Evolutionary conservation across 2,329 filamentous ascomycete genomes (phyloP).

Genomic region (Diplodia sapinea): DNA sequence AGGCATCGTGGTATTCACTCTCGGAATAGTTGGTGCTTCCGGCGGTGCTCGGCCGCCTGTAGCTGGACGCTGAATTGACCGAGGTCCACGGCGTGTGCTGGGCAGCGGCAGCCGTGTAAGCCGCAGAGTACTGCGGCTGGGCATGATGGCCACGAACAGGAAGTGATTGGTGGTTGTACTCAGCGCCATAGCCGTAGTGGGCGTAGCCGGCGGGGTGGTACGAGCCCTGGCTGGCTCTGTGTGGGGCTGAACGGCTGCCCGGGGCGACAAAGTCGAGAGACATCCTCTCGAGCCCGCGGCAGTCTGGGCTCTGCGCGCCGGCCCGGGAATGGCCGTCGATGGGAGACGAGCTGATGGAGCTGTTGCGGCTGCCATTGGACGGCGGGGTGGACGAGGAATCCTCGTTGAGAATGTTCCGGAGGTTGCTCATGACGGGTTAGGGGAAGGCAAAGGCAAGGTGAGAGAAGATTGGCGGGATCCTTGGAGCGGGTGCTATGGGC

Average conservation of each 20-base stretch:
- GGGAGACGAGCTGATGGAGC: neutral
- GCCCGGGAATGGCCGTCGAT: neutral
- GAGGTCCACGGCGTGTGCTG: conserved; percentile 23
- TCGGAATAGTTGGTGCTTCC: conserved; percentile 21
- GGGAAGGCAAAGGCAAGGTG: neutral
- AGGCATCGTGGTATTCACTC: conserved; percentile 7
- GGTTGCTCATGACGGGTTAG: conserved; percentile 25
- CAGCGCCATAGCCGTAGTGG: conserved; percentile 15
- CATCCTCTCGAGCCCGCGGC: conserved; percentile 30
- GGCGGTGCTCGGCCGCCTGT: conserved; percentile 21
- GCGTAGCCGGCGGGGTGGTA: conserved; percentile 10
- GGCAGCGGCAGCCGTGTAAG: neutral
- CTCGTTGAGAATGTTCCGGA: conserved; percentile 32
- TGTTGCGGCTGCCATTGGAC: conserved; percentile 21
- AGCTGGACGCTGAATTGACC: conserved; percentile 10
- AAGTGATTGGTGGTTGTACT: conserved; percentile 6
- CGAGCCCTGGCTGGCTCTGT: conserved; percentile 5
- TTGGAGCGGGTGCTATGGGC: conserved; percentile 19
- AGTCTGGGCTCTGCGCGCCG: conserved; percentile 15
- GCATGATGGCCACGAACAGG: neutral
- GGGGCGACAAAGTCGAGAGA: conserved; percentile 31
- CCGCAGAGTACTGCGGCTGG: conserved; percentile 15
- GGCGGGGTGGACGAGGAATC: conserved; percentile 2
- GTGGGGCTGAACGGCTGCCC: conserved; percentile 26
- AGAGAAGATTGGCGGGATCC: conserved; percentile 14